Evolutionary conservation across 768 basidiomycete species (phyloP), one percentile per base, ranked within the genome.

Genomic region (Paxillus rubicundulus): DNA sequence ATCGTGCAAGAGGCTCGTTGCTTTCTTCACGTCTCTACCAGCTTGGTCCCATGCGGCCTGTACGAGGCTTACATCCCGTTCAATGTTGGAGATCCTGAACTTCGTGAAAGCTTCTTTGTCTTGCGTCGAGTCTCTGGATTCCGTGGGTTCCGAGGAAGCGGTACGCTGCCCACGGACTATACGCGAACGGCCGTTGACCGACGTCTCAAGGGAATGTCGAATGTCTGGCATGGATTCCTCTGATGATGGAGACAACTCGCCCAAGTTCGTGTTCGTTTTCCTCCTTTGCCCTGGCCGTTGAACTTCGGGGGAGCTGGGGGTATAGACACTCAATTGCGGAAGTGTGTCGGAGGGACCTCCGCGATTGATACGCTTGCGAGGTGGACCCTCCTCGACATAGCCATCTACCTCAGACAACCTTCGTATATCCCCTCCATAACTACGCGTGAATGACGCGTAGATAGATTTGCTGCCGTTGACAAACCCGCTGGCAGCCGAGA

Each of bases 41-140:
- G 84, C 77, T 56, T 84, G 77, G 33, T 65, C 56, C 87, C 87
- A 90, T 4, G 89, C 89, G n/a, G 82, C 83, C 56, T 75, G 76
- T 32, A 88, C 71, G 65, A 45, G 74, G 62, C 37, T 14, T 5
- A 45, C 50, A 47, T 61, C 70, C 40, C 45, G 76, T 44, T 70
- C 68, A 17, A 85, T 82, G 69, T 85, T 82, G 0, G 81, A 82
- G 43, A 89, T 69, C 56, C 75, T 80, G 69, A 90, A 89, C 45
- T 75, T 75, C 36, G 70, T 80, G 56, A 82, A 87, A 18, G 55
- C 27, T 49, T 60, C 61, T 28, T 69, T 69, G 49, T 28, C 58
- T 9, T 58, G 59, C 0, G 24, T 28, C n/a, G 34, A 6, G 7
- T 65, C 61, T 24, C 59, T 61, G 20, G 58, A 53, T 27, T 59